Evolutionary conservation across 805 yeast genomes (phyloP).

Genomic region (Nakazawaea siamensis): DNA sequence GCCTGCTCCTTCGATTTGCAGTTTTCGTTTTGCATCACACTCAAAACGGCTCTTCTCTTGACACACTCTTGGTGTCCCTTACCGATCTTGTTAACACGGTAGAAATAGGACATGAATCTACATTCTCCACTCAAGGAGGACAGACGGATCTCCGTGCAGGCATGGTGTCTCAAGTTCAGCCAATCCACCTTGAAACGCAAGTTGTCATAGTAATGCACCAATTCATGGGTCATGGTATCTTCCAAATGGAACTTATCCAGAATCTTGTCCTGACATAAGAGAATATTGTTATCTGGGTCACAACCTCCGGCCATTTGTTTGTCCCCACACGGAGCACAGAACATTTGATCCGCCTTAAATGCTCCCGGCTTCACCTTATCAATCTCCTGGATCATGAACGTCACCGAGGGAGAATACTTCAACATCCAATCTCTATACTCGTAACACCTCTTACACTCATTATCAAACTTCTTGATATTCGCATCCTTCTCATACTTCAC

Average conservation of each 20-base stretch:
- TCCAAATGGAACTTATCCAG: slow-evolving; percentile 72
- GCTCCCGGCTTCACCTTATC: slow-evolving; percentile 46
- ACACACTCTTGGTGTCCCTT: slow-evolving; percentile 91
- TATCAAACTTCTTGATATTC: slow-evolving; percentile 31
- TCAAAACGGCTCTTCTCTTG: slow-evolving; percentile 75
- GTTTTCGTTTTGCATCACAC: slow-evolving; percentile 80
- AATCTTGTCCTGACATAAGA: slow-evolving; percentile 79
- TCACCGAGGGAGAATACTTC: slow-evolving; percentile 73
- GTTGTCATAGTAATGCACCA: slow-evolving; percentile 90
- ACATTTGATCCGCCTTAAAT: slow-evolving; percentile 41
- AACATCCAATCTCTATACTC: slow-evolving; percentile 77
- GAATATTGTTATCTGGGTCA: slow-evolving; percentile 81
- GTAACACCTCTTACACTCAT: slow-evolving; percentile 62
- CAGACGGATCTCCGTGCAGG: slow-evolving; percentile 95
- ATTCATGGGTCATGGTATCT: slow-evolving; percentile 87
- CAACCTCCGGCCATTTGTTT: slow-evolving; percentile 80
- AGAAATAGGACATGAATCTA: slow-evolving; percentile 78
- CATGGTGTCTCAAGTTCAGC: slow-evolving; percentile 82
- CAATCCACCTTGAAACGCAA: slow-evolving; percentile 84
- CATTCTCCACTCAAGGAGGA: slow-evolving; percentile 93
- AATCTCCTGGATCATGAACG: slow-evolving; percentile 81
- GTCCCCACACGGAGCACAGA: slow-evolving; percentile 81
- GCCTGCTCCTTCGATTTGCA: slow-evolving; percentile 74
- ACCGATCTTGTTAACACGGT: slow-evolving; percentile 42
- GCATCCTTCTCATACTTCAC: slow-evolving; percentile 50